These are phyloP conservation scores for Pleochaeta shiraiana DNA, from an alignment of 2,329 filamentous ascomycete genomes.

Conservation along the genomic window DNA sequence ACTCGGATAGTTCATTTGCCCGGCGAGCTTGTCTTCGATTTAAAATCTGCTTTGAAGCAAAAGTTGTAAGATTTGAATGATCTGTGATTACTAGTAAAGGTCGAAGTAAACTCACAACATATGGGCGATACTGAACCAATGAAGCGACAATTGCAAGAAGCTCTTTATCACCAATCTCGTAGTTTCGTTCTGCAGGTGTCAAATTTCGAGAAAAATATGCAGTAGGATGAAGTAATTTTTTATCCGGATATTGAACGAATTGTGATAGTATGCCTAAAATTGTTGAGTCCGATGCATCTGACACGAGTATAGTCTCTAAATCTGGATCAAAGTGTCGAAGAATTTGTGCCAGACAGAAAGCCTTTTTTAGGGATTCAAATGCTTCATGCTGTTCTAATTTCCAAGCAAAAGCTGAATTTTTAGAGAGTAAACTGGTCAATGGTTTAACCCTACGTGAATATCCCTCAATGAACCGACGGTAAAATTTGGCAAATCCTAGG, in stretches of 20 bases:
- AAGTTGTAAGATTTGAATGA: neutral
- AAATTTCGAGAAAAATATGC: slow-evolving; percentile 2
- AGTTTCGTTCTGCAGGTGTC: neutral
- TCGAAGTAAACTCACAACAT: neutral
- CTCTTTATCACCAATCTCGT: slow-evolving; percentile 2
- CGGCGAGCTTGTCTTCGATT: neutral
- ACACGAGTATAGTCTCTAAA: neutral
- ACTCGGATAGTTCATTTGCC: neutral
- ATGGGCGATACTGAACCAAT: neutral
- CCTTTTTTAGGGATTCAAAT: neutral
- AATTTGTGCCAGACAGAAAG: neutral
- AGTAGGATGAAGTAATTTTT: neutral
- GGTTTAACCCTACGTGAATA: neutral
- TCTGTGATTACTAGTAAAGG: neutral
- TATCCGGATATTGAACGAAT: neutral
- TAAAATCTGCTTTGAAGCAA: neutral
- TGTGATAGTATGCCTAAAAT: neutral
- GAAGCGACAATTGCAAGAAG: neutral
- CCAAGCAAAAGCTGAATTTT: neutral
- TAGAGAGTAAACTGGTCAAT: neutral
- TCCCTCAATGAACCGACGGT: neutral
- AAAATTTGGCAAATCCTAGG: neutral
- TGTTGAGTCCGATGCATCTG: neutral
- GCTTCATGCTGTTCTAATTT: neutral
- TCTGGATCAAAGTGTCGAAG: neutral